Conservation (phyloP, 306 rosid genomes). For the Vigna mungo region DNA sequence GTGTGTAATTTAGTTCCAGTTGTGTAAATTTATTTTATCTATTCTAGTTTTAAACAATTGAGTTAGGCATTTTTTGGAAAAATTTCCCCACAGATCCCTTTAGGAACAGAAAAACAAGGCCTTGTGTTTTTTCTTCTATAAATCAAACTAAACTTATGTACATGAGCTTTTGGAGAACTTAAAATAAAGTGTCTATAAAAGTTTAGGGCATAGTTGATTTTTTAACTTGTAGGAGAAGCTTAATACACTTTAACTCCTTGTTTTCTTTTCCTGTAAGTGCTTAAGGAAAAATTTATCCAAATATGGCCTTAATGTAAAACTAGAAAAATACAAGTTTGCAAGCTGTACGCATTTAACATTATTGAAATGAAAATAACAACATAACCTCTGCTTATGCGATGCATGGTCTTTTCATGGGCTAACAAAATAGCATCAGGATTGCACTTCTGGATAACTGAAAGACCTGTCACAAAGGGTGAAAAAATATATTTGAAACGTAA, state of each 20-base stretch:
- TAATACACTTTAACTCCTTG: neutral
- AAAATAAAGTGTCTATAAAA: neutral
- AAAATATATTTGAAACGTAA: constrained; percentile 10
- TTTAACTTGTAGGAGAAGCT: neutral
- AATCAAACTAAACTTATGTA: neutral
- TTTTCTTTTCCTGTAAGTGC: neutral
- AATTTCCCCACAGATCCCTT: neutral
- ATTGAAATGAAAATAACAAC: constrained; percentile 35
- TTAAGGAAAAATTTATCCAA: neutral
- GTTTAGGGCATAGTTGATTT: neutral
- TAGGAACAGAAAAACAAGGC: neutral
- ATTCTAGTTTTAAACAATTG: neutral
- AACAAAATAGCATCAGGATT: constrained; percentile 79
- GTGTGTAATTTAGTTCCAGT: constrained; percentile 4
- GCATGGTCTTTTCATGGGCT: constrained; percentile 83
- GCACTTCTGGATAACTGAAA: constrained; percentile 76
- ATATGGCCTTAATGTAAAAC: neutral
- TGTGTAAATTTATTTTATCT: neutral
- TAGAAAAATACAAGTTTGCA: constrained; percentile 4
- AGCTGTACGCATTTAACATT: constrained; percentile 12
- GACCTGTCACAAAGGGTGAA: constrained; percentile 64
- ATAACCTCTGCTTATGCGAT: constrained; percentile 75
- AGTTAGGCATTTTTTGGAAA: neutral
- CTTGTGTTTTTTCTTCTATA: neutral
- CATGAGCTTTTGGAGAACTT: neutral